phyloP scores from a whole-genome alignment of 2,329 filamentous ascomycete species.

The Teratosphaeriaceae sp. region DNA sequence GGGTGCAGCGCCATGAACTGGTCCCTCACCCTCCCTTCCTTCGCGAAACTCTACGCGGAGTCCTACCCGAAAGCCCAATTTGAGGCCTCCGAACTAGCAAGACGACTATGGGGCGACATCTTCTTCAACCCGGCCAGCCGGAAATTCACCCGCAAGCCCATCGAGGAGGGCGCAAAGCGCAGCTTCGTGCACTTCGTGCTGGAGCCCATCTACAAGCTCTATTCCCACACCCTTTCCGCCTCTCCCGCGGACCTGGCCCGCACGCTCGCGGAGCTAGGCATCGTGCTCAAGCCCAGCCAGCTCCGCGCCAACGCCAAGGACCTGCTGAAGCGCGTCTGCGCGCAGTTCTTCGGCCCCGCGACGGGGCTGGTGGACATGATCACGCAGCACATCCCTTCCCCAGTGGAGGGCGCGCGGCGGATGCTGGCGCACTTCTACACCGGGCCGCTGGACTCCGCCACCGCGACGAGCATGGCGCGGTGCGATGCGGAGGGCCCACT shows the following conservation, averaged over 20 bases:
- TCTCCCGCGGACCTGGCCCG: constrained; percentile 76
- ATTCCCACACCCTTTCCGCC: constrained; percentile 88
- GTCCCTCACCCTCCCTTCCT: constrained; percentile 92
- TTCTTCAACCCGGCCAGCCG: constrained; percentile 90
- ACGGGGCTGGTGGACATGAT: constrained; percentile 95
- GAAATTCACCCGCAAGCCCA: constrained; percentile 81
- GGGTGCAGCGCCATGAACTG: constrained; percentile 89
- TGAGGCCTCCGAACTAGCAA: constrained; percentile 74
- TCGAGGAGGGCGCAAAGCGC: constrained; percentile 72
- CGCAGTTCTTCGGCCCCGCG: constrained; percentile 89
- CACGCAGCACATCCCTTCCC: constrained; percentile 80
- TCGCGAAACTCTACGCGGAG: constrained; percentile 93
- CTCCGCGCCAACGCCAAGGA: constrained; percentile 86
- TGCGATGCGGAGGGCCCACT: constrained; percentile 88
- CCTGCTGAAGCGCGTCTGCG: constrained; percentile 80
- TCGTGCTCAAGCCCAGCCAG: constrained; percentile 83
- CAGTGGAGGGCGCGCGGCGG: constrained; percentile 66
- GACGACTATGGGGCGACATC: constrained; percentile 88
- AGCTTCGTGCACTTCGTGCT: constrained; percentile 93
- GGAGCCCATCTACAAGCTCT: constrained; percentile 97
- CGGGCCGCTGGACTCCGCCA: constrained; percentile 74
- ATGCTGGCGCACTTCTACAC: constrained; percentile 86
- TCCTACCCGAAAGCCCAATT: constrained; percentile 54
- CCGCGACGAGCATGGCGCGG: constrained; percentile 69
- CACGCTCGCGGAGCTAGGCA: constrained; percentile 72